Percentiles rank a stretch among this genome's conserved stretches.
Evolutionary conservation across 164 flowering plant genomes (phyloP).

Genomic region (Akebia trifoliata): DNA sequence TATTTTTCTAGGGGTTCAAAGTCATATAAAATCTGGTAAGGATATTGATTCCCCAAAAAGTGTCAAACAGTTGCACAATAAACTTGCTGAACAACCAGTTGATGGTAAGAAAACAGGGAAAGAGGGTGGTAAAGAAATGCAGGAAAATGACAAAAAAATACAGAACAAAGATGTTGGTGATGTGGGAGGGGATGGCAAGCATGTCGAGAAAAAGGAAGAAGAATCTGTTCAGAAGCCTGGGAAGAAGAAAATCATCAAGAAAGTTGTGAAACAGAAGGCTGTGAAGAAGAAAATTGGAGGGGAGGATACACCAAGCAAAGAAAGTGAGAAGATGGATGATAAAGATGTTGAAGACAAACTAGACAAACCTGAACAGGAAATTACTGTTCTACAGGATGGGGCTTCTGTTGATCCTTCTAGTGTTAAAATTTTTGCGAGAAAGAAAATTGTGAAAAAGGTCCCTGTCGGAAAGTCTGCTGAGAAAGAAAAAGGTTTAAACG

Average conservation of each 20-base stretch:
- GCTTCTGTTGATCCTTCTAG: conserved; percentile 28
- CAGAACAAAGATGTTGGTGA: conserved; percentile 21
- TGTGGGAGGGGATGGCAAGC: conserved; percentile 18
- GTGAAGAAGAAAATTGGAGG: conserved; percentile 31
- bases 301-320: conserved; percentile 18
- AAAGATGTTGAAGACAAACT: conserved; percentile 29
- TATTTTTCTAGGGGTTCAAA: conserved; percentile 18
- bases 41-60: conserved; percentile 25
- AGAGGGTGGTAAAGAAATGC: conserved; percentile 14
- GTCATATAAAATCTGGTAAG: conserved; percentile 20
- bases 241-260: conserved; percentile 65
- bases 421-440: conserved; percentile 22
- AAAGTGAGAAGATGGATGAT: conserved; percentile 29
- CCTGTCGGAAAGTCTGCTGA: conserved; percentile 19
- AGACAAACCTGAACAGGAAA: conserved; percentile 28
- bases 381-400: conserved; percentile 24
- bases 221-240: conserved; percentile 38
- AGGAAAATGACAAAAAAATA: conserved; percentile 15
- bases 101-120: conserved; percentile 26
- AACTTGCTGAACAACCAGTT: conserved; percentile 21
- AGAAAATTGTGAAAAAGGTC: conserved; percentile 41
- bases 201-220: conserved; percentile 24
- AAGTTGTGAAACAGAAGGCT: conserved; percentile 61
- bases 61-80: no score
- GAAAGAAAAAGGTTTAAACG: conserved; percentile 13